Evolutionary conservation across 2,329 filamentous ascomycete species (phyloP).

Genomic region (Aspergillaceae sp.): DNA sequence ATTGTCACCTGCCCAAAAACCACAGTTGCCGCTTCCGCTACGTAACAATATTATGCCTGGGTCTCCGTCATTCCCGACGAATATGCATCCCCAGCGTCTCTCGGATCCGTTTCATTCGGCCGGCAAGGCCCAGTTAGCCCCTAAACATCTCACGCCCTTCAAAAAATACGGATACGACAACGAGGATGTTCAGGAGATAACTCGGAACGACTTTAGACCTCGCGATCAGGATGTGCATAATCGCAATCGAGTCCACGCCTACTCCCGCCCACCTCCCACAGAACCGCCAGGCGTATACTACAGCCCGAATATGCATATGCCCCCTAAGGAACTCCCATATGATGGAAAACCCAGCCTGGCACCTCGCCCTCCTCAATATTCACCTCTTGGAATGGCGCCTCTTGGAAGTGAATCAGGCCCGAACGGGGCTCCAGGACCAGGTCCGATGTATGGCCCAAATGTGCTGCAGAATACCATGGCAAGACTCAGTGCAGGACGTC

Average conservation of each 20-base stretch:
- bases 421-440: constrained; percentile 1
- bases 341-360: no score
- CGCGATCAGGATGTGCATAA: no score
- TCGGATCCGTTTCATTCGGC: neutral
- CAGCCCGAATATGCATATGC: no score
- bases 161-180: constrained; percentile 20
- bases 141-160: constrained; percentile 1
- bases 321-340: no score
- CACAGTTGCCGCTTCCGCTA: no score
- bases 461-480: constrained; percentile 14
- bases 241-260: no score
- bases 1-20: neutral
- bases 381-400: neutral
- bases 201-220: constrained; percentile 12
- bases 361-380: neutral
- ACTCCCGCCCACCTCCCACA: no score
- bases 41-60: no score
- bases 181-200: constrained; percentile 25
- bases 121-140: neutral
- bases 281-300: no score
- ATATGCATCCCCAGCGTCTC: neutral
- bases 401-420: neutral
- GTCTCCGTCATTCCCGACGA: neutral
- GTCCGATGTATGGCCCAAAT: constrained; percentile 8
- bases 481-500: constrained; percentile 9